phyloP scores from a whole-genome alignment of 495 filamentous ascomycete species.

The Daldinia decipiens region DNA sequence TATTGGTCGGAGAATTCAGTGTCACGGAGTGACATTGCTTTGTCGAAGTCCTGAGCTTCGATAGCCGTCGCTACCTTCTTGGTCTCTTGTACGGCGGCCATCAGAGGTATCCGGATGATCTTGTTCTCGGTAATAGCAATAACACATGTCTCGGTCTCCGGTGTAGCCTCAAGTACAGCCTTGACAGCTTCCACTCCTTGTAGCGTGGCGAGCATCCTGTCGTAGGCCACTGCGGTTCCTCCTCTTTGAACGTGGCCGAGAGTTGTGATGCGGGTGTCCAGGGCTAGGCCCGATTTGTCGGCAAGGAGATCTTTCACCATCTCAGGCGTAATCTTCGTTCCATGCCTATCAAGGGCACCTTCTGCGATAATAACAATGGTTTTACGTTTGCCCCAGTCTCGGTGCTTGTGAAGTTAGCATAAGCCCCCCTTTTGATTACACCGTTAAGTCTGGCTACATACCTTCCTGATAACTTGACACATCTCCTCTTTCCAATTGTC shows the following conservation, averaged over 20 bases:
- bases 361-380: conserved; percentile 99
- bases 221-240: conserved; percentile 90
- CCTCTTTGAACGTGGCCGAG: conserved; percentile 97
- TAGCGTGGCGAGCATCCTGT: conserved; percentile 90
- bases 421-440: not conserved
- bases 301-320: conserved; percentile 90
- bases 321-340: conserved; percentile 81
- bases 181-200: conserved; percentile 97
- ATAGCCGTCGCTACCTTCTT: conserved; percentile 85
- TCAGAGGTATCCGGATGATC: conserved; percentile 85
- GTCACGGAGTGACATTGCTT: conserved; percentile 87
- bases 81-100: conserved; percentile 87
- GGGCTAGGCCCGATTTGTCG: conserved; percentile 69
- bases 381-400: conserved; percentile 89
- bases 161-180: conserved; percentile 91
- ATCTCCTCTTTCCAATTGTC: conserved; percentile 92
- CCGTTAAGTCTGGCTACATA: conserved; percentile 49
- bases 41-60: conserved; percentile 79
- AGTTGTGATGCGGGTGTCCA: conserved; percentile 95
- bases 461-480: conserved; percentile 81
- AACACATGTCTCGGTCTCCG: conserved; percentile 89
- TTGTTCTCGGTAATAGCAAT: conserved; percentile 98
- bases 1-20: conserved; percentile 95
- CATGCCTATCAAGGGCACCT: conserved; percentile 85
- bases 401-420: conserved; percentile 72